These are phyloP conservation scores for Colletotrichum lindemuthianum DNA, from an alignment of 2,329 filamentous ascomycete species.

Conservation along the genomic window DNA sequence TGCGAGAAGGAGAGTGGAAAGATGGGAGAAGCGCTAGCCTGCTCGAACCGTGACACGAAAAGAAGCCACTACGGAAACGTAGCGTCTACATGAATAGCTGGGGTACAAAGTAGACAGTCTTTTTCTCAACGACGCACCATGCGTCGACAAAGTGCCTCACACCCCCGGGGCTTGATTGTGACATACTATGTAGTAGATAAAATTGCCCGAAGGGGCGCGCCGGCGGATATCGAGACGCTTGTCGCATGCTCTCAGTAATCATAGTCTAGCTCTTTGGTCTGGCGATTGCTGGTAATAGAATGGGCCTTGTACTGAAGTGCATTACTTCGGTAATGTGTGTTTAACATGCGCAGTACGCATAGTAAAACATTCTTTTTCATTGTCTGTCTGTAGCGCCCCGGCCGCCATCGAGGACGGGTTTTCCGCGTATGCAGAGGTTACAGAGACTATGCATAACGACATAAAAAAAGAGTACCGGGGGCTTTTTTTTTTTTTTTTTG, in stretches of 20 bases:
- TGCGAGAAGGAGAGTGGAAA: slow-evolving; percentile 43
- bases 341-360: no score
- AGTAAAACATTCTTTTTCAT: slow-evolving; percentile 1
- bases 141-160: slow-evolving; percentile 4
- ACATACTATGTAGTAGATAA: slow-evolving; percentile 49
- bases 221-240: slow-evolving; percentile 40
- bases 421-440: neutral
- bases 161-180: slow-evolving; percentile 31
- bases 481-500: neutral
- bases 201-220: slow-evolving; percentile 53
- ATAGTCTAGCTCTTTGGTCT: no score
- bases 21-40: slow-evolving; percentile 42
- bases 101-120: neutral
- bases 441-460: slow-evolving; percentile 18
- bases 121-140: neutral
- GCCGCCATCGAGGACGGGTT: slow-evolving; percentile 11
- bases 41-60: slow-evolving; percentile 41
- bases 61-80: slow-evolving; percentile 39
- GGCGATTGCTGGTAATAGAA: no score
- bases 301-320: slow-evolving; percentile 19
- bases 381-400: slow-evolving; percentile 25
- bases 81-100: slow-evolving; percentile 4
- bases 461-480: neutral
- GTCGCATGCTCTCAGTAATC: slow-evolving; percentile 30
- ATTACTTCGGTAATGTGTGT: slow-evolving; percentile 13